Conservation (phyloP, 2,329 filamentous ascomycete genomes). For the Hypoxylon sp. region DNA sequence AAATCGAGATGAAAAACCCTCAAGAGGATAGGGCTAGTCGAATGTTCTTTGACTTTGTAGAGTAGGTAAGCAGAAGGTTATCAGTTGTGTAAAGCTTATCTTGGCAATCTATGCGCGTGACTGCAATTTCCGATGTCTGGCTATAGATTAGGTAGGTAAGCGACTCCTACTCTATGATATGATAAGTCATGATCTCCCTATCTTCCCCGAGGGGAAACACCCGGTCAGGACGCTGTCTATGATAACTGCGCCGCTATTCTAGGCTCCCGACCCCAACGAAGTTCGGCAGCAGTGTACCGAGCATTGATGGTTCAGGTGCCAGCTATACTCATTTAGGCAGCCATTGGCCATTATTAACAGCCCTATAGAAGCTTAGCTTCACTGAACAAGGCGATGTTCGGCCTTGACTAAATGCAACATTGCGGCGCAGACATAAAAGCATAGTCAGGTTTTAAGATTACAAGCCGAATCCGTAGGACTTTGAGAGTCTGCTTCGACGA, state of each 20-base stretch:
- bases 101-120: neutral
- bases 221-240: neutral
- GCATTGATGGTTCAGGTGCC: neutral
- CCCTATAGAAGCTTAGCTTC: neutral
- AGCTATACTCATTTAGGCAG: constrained; percentile 5
- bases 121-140: neutral
- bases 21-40: too few relatives aligned
- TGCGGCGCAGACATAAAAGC: constrained; percentile 7
- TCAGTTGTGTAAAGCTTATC: neutral
- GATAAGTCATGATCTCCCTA: neutral
- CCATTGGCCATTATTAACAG: neutral
- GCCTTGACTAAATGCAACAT: constrained; percentile 13
- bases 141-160: neutral
- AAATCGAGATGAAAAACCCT: neutral
- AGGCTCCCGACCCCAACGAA: neutral
- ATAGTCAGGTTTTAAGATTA: constrained; percentile 9
- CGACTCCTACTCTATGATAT: neutral
- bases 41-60: neutral
- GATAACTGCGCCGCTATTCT: constrained; percentile 21
- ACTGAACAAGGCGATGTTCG: neutral
- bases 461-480: neutral
- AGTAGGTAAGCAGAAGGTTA: neutral
- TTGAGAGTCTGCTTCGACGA: neutral
- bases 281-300: neutral
- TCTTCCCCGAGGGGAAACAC: neutral